phyloP scores from a whole-genome alignment of 495 filamentous ascomycete genomes.

The Neurospora sp. region DNA sequence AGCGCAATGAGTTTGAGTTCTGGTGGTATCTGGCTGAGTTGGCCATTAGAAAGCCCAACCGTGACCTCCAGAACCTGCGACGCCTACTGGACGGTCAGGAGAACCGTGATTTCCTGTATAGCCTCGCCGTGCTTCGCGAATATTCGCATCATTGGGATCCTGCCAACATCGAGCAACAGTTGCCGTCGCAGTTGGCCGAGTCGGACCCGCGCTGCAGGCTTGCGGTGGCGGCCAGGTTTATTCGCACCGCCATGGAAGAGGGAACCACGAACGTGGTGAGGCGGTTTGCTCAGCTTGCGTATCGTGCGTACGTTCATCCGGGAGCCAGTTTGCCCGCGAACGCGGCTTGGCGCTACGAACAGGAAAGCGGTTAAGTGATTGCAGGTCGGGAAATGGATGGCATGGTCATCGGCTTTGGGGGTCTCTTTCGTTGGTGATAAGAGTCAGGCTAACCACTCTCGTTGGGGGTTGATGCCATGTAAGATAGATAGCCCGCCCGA shows the following conservation, averaged over 20 bases:
- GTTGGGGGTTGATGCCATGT: background rate
- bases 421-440: background rate
- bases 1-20: slow-evolving; percentile 61
- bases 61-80: slow-evolving; percentile 43
- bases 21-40: slow-evolving; percentile 62
- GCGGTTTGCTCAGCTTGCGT: slow-evolving; percentile 62
- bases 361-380: background rate
- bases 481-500: background rate
- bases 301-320: slow-evolving; percentile 33
- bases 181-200: slow-evolving; percentile 55
- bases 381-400: background rate
- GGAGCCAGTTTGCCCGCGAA: slow-evolving; percentile 25
- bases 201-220: slow-evolving; percentile 63
- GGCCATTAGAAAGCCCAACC: slow-evolving; percentile 47
- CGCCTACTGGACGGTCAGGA: slow-evolving; percentile 65
- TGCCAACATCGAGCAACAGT: slow-evolving; percentile 48
- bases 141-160: slow-evolving; percentile 56
- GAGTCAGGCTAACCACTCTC: background rate
- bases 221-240: slow-evolving; percentile 70
- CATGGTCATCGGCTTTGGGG: background rate
- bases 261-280: slow-evolving; percentile 73
- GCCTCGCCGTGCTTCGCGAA: slow-evolving; percentile 69
- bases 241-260: slow-evolving; percentile 56
- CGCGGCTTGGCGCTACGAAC: background rate
- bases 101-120: slow-evolving; percentile 88